Evolutionary conservation across 805 yeast species (phyloP).

Genomic region (Candida sithepensis): DNA sequence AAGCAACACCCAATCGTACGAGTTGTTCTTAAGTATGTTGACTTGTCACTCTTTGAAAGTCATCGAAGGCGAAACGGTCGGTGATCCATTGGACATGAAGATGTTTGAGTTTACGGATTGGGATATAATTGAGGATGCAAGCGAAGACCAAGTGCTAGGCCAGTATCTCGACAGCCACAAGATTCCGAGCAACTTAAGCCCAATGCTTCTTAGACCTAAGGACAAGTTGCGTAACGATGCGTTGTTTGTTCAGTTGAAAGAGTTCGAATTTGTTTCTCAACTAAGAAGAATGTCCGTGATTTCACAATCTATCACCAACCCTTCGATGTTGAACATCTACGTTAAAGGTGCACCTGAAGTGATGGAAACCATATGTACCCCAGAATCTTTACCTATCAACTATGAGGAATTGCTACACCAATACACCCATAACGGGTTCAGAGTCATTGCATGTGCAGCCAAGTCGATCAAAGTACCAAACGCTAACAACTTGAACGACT

Average conservation of each 20-base stretch:
- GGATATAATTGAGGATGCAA: conserved; percentile 67
- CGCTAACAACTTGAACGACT: conserved; percentile 29
- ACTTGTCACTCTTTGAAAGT: conserved; percentile 84
- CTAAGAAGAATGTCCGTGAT: conserved; percentile 90
- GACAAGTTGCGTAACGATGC: conserved; percentile 24
- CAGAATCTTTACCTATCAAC: conserved; percentile 67
- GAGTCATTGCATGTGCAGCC: conserved; percentile 90
- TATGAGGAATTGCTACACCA: conserved; percentile 70
- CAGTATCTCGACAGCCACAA: conserved; percentile 24
- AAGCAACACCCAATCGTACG: conserved; percentile 24
- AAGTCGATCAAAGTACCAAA: conserved; percentile 36
- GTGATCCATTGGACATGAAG: conserved; percentile 90
- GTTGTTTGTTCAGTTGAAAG: conserved; percentile 37
- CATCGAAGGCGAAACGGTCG: conserved; percentile 76
- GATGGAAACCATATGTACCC: conserved; percentile 71
- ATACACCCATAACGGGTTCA: conserved; percentile 89
- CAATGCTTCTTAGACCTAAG: conserved; percentile 47
- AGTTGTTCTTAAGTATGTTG: conserved; percentile 46
- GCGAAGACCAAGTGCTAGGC: conserved; percentile 26
- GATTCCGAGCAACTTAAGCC: conserved; percentile 39
- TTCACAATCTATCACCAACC: conserved; percentile 42
- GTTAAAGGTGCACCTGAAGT: conserved; percentile 99
- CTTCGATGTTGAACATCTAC: conserved; percentile 38
- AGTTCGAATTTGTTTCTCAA: conserved; percentile 80
- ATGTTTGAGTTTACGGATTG: conserved; percentile 91